Evolutionary conservation across 768 basidiomycete species (phyloP).

Genomic region (Inosperma sp.): DNA sequence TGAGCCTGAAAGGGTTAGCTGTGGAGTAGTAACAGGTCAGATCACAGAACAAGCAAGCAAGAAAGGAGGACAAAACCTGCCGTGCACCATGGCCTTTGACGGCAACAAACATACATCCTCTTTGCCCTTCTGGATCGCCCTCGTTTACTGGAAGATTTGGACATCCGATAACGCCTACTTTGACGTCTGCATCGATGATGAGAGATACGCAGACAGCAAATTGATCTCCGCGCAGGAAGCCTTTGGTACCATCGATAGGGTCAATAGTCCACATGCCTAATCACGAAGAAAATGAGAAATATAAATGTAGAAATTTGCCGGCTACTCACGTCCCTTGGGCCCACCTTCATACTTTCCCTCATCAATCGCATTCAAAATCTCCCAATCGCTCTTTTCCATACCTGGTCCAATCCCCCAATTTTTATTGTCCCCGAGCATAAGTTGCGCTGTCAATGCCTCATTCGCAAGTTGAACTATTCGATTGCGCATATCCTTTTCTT

Average conservation of each 20-base stretch:
- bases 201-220: slow-evolving; percentile 90
- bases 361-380: slow-evolving; percentile 85
- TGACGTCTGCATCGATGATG: slow-evolving; percentile 70
- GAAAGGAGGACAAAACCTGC: slow-evolving; percentile 42
- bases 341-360: slow-evolving; percentile 75
- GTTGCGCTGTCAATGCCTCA: slow-evolving; percentile 59
- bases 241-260: slow-evolving; percentile 92
- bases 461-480: slow-evolving; percentile 82
- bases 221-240: slow-evolving; percentile 88
- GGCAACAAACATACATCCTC: slow-evolving; percentile 82
- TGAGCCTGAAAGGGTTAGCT: slow-evolving; percentile 53
- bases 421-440: slow-evolving; percentile 51
- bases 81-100: slow-evolving; percentile 82
- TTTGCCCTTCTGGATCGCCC: slow-evolving; percentile 49
- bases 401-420: slow-evolving; percentile 74
- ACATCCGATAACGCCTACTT: slow-evolving; percentile 86
- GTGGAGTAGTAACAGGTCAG: slow-evolving; percentile 2
- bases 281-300: slow-evolving; percentile 2
- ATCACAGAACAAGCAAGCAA: background rate
- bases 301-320: slow-evolving; percentile 5
- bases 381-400: slow-evolving; percentile 43
- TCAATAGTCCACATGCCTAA: slow-evolving; percentile 84
- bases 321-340: slow-evolving; percentile 57
- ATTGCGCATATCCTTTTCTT: slow-evolving; percentile 26
- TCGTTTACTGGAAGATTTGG: slow-evolving; percentile 76